Base-by-base conservation (phyloP, 257 asterid species). In the Solanum bulbocastanum region DNA sequence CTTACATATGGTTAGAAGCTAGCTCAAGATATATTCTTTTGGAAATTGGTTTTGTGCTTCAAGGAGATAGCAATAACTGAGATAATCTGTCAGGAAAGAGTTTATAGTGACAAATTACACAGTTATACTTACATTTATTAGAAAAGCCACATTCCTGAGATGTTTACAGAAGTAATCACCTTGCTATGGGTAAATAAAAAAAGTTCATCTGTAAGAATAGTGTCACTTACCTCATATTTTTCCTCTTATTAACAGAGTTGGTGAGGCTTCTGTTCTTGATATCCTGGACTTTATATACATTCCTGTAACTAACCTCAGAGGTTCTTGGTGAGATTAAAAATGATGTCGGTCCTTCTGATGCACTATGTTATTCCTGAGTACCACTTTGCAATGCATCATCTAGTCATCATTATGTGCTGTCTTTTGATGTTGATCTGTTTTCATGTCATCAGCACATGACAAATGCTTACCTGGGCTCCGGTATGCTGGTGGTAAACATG, bases 391-490 rank as follows among this genome's bases (percentile, higher is more conserved):
- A 46, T 13, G 58, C 58, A 14, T 14, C 20, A 46, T 46, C 58
- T 46, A 46, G 58, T 46, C 60, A 49, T 49, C 16, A 9, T 74
- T 33, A 46, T 83, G 30, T 49, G 60, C 56, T 87, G 76, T 18
- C 23, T 88, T 87, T 42, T 88, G 73, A 76, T 88, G 72, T 66
- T 66, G 36, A 66, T 27, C 49, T 88, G 78, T 90, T 88, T 30
- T 82, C 65, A 14, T 90, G 83, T 84, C 82, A 88, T 69, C 93
- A 95, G 99, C 98, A 95, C 94, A 94, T 95, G 99, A 98, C 94
- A 90, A 93, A 95, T 86, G 98, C 98, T 14, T 95, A 94, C 84
- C 98, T 98, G 5, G 98, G 94, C 10, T 95, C 98, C 65, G 94
- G 94, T 84, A 94, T 96, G 87, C 94, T 94, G 27, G 97, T 96